Evolutionary conservation across 164 flowering plant species (phyloP).

Genomic region (Nymphaea thermarum): DNA sequence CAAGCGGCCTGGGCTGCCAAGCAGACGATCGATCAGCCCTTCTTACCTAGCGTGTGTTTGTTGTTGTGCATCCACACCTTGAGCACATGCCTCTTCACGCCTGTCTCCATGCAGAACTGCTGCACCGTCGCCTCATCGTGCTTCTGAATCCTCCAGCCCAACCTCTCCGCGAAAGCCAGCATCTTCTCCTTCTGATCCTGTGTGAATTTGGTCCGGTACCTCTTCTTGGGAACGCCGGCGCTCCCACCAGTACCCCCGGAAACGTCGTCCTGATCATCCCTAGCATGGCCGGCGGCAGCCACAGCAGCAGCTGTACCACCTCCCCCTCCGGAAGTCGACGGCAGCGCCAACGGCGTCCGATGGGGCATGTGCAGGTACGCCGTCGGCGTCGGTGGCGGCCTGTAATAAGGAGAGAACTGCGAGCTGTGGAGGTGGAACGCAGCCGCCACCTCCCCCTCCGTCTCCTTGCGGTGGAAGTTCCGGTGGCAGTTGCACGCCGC

Average conservation of each 20-base stretch:
- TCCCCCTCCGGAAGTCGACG: constrained; percentile 42
- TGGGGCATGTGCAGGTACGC: constrained; percentile 5
- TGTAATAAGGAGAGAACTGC: constrained; percentile 22
- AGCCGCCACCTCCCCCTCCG: constrained; percentile 7
- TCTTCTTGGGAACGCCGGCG: constrained; percentile 28
- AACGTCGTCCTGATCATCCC: constrained; percentile 32
- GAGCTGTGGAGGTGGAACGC: constrained; percentile 1
- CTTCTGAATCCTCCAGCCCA: constrained; percentile 40
- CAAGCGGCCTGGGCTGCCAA: neutral
- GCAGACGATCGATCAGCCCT: constrained; percentile 1
- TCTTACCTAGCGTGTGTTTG: constrained; percentile 19
- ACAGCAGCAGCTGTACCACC: constrained; percentile 7
- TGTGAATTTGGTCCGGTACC: constrained; percentile 37
- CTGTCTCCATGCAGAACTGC: constrained; percentile 29
- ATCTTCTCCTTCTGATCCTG: constrained; percentile 43
- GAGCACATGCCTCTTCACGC: constrained; percentile 31
- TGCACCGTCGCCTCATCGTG: constrained; percentile 29
- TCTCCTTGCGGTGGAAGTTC: constrained; percentile 59
- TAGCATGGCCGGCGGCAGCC: constrained; percentile 5
- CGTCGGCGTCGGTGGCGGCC: constrained; percentile 21
- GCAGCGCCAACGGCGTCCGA: constrained; percentile 37
- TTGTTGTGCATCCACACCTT: constrained; percentile 54
- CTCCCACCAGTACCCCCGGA: constrained; percentile 18
- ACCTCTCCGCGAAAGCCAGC: constrained; percentile 33
- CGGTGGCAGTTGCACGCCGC: constrained; percentile 76